A percentile compares a stretch with the other conserved stretches of the same genome.
These are phyloP conservation scores for Barnettozyma sp. DNA, from an alignment of 805 yeast species.

Conservation along the genomic window DNA sequence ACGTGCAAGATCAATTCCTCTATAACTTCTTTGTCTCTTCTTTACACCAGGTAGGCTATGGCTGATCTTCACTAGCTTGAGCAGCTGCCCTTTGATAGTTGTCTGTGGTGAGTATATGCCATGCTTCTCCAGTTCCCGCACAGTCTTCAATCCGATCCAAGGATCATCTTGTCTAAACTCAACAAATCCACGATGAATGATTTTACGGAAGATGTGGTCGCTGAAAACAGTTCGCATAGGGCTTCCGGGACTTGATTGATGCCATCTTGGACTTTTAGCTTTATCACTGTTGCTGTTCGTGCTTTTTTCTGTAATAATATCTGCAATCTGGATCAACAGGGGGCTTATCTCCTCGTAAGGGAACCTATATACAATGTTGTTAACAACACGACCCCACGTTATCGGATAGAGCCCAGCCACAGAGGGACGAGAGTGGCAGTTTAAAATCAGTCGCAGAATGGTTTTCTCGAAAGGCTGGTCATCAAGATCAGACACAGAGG, in stretches of 20 bases:
- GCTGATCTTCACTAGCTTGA: constrained; percentile 12
- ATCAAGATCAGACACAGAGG: constrained; percentile 5
- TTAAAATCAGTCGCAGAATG: constrained; percentile 7
- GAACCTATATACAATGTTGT: constrained; percentile 8
- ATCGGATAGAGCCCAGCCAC: constrained; percentile 3
- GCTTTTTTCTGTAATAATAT: constrained; percentile 2
- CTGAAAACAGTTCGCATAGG: constrained; percentile 19
- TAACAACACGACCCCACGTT: constrained; percentile 17
- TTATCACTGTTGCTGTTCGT: too few relatives aligned
- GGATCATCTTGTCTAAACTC: constrained; percentile 14
- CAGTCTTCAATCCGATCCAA: constrained; percentile 20
- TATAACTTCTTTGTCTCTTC: constrained; percentile 4
- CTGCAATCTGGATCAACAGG: constrained; percentile 11
- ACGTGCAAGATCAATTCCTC: background rate
- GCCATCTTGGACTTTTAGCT: background rate
- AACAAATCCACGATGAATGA: constrained; percentile 19
- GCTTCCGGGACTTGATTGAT: constrained; percentile 11
- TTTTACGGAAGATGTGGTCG: constrained; percentile 11
- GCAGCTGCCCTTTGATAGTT: constrained; percentile 12
- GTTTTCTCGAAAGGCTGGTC: constrained; percentile 3
- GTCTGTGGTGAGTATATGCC: constrained; percentile 17
- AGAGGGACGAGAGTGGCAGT: constrained; percentile 6
- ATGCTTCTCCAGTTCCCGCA: constrained; percentile 13
- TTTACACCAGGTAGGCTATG: constrained; percentile 10
- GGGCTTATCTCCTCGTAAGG: constrained; percentile 12